phyloP scores from a whole-genome alignment of 2,329 filamentous ascomycete species.

The Pyrenophora teres region DNA sequence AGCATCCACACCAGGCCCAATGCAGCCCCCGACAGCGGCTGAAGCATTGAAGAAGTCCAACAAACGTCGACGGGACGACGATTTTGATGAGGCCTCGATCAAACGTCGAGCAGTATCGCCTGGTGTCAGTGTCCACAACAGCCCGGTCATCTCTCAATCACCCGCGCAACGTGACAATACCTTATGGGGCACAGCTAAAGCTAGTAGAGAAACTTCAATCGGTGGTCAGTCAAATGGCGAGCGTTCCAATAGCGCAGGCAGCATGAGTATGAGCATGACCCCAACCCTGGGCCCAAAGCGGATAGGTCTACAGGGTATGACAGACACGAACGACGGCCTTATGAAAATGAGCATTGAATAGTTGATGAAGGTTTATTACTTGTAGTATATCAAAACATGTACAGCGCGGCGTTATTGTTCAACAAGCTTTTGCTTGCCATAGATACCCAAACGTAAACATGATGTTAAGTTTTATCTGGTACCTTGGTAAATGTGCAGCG shows the following conservation, averaged over 20 bases:
- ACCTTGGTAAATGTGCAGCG: too few relatives aligned
- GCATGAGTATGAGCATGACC: conserved; percentile 56
- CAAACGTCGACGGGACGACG: conserved; percentile 87
- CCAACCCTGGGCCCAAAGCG: conserved; percentile 53
- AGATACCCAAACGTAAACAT: conserved; percentile 16
- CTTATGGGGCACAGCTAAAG: conserved; percentile 72
- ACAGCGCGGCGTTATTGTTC: background rate
- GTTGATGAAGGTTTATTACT: background rate
- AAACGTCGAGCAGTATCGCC: conserved; percentile 92
- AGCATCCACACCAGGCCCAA: conserved; percentile 45
- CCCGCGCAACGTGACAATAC: conserved; percentile 73
- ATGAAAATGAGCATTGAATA: conserved; percentile 98
- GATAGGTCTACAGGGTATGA: conserved; percentile 79
- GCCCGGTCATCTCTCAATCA: conserved; percentile 79
- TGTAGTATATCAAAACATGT: background rate
- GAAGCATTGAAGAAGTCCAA: conserved; percentile 50
- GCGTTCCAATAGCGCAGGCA: conserved; percentile 54
- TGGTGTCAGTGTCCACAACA: conserved; percentile 88
- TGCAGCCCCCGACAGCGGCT: conserved; percentile 46
- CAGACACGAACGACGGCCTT: conserved; percentile 89
- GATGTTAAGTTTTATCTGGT: too few relatives aligned
- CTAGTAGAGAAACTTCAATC: conserved; percentile 61
- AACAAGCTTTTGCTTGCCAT: conserved; percentile 8
- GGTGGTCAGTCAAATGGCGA: conserved; percentile 58
- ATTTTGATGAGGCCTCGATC: conserved; percentile 84